Evolutionary conservation across 1,139 yeast genomes (phyloP).

Genomic region (Pichia cactophila): DNA sequence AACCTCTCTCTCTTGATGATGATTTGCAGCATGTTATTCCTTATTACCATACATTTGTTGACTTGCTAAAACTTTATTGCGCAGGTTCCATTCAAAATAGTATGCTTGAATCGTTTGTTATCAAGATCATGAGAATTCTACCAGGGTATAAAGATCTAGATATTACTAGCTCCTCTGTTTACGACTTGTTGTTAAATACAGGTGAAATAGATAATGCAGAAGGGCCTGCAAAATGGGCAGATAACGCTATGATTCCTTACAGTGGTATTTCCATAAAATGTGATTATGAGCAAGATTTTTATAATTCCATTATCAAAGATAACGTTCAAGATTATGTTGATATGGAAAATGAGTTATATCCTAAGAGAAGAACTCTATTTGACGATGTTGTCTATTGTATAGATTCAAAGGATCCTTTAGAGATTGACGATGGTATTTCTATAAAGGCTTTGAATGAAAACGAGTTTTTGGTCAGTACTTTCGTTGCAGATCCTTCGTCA

Average conservation of each 20-base stretch:
- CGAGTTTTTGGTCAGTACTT: constrained; percentile 48
- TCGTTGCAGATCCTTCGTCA: constrained; percentile 85
- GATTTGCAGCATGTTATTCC: constrained; percentile 20
- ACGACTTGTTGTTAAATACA: constrained; percentile 35
- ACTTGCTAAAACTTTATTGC: constrained; percentile 41
- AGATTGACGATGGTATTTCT: constrained; percentile 90
- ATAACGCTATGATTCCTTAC: constrained; percentile 35
- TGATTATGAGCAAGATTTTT: constrained; percentile 38
- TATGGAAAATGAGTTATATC: constrained; percentile 32
- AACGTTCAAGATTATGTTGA: constrained; percentile 21
- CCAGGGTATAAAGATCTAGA: constrained; percentile 29
- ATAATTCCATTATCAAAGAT: constrained; percentile 19
- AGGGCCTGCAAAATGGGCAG: constrained; percentile 45
- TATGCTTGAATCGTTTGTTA: constrained; percentile 34
- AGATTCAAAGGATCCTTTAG: constrained; percentile 75
- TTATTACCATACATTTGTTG: constrained; percentile 32
- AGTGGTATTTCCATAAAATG: constrained; percentile 34
- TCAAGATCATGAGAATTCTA: constrained; percentile 24
- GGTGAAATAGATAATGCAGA: constrained; percentile 29
- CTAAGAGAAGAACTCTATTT: constrained; percentile 20
- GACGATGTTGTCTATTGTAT: constrained; percentile 68
- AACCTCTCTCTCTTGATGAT: background rate
- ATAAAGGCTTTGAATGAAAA: constrained; percentile 34
- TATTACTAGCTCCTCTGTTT: constrained; percentile 42
- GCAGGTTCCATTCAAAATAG: constrained; percentile 42